Conservation (phyloP, 2,329 filamentous ascomycete genomes). For the Paramyrothecium sp. region DNA sequence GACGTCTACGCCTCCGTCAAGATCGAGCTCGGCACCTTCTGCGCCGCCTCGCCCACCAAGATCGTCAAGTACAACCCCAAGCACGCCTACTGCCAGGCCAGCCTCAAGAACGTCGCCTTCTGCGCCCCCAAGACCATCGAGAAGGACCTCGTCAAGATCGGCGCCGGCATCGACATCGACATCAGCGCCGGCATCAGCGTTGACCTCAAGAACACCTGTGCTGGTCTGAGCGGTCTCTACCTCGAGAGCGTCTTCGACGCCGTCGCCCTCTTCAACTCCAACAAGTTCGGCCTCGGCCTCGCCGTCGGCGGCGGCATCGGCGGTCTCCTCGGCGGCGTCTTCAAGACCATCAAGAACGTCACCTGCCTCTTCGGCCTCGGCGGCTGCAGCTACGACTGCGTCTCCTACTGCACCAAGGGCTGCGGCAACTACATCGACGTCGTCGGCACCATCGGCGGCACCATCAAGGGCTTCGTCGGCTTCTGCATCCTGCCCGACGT, state of each 20-base stretch:
- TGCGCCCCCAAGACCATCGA: slow-evolving; percentile 24
- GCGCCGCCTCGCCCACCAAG: slow-evolving; percentile 31
- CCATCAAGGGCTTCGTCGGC: slow-evolving; percentile 25
- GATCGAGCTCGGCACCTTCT: slow-evolving; percentile 28
- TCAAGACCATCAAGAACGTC: slow-evolving; percentile 18
- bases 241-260: slow-evolving; percentile 26
- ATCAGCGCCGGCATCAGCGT: slow-evolving; percentile 20
- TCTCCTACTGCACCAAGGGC: slow-evolving; percentile 34
- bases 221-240: slow-evolving; percentile 30
- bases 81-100: slow-evolving; percentile 34
- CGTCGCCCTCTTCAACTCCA: slow-evolving; percentile 35
- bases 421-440: slow-evolving; percentile 37
- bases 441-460: slow-evolving; percentile 14
- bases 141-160: slow-evolving; percentile 22
- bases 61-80: slow-evolving; percentile 29
- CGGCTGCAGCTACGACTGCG: slow-evolving; percentile 34
- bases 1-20: slow-evolving; percentile 20
- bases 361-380: slow-evolving; percentile 29
- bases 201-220: slow-evolving; percentile 27
- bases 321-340: slow-evolving; percentile 19
- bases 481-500: slow-evolving; percentile 30
- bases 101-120: slow-evolving; percentile 30
- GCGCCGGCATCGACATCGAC: slow-evolving; percentile 20
- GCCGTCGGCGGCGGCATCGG: slow-evolving; percentile 21
- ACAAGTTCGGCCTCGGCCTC: slow-evolving; percentile 26